These are phyloP conservation scores for Colletotrichum lupini DNA, from an alignment of 2,329 filamentous ascomycete species.

Conservation along the genomic window DNA sequence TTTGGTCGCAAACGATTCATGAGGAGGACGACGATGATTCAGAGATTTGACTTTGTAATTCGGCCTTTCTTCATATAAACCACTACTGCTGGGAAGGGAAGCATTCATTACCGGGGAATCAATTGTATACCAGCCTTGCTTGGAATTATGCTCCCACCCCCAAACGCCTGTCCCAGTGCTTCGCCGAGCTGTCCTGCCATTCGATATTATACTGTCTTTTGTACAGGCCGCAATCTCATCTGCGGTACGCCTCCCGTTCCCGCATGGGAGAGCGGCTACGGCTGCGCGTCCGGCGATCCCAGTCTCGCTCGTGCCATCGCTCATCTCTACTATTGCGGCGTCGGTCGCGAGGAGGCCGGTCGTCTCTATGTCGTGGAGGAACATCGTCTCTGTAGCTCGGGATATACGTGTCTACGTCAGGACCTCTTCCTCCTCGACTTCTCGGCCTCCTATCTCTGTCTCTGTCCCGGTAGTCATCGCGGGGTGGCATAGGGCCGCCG, in stretches of 20 bases:
- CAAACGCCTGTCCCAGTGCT: slow-evolving; percentile 31
- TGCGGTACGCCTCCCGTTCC: slow-evolving; percentile 59
- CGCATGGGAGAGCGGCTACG: slow-evolving; percentile 53
- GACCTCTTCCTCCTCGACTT: slow-evolving; percentile 43
- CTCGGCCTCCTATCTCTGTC: slow-evolving; percentile 46
- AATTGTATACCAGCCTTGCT: slow-evolving; percentile 27
- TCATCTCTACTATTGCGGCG: slow-evolving; percentile 40
- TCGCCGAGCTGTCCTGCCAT: slow-evolving; percentile 11
- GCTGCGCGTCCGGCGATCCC: slow-evolving; percentile 54
- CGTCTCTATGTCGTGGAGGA: slow-evolving; percentile 40
- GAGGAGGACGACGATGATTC: slow-evolving; percentile 78
- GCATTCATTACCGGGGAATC: slow-evolving; percentile 23
- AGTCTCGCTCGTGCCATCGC: slow-evolving; percentile 47
- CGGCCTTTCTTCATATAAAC: slow-evolving; percentile 1
- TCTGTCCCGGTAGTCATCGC: slow-evolving; percentile 52
- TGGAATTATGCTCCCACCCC: slow-evolving; percentile 11
- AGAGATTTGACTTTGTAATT: slow-evolving; percentile 43
- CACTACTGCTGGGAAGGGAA: background rate
- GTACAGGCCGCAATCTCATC: slow-evolving; percentile 47
- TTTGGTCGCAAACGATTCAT: slow-evolving; percentile 75
- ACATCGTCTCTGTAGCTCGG: slow-evolving; percentile 56
- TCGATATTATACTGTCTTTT: slow-evolving; percentile 6
- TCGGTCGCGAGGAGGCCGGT: slow-evolving; percentile 41
- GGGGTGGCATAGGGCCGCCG: slow-evolving; percentile 45
- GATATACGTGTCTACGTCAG: slow-evolving; percentile 62